Base-by-base conservation (phyloP, 106 monocot genomes). In the Gastrodia elata region DNA sequence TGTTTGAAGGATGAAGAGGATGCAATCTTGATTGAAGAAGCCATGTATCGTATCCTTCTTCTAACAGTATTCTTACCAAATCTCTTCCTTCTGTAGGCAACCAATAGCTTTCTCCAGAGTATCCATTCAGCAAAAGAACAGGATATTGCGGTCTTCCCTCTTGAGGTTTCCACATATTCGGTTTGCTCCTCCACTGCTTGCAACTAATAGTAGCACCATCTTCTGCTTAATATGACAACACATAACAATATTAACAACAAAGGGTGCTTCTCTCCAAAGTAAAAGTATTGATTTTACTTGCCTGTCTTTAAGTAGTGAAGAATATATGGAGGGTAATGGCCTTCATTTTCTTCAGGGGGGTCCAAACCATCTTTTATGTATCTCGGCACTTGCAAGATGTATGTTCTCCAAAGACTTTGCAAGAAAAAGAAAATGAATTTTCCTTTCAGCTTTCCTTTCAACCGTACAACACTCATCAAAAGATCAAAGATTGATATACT, bases 341-440 rank as follows among this genome's bases (percentile, higher is more conserved):
- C 41, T 26, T 68, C 38, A 33, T 10, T 74, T 20, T 42, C 16
- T 18, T 74, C 35, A 18, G 36, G n/a, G 32, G 9, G 37, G 22
- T 16, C 27, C 26, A 26, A 33, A 2, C 20, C 26, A 35, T 41
- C 30, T 68, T 77, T 18, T 13, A 2, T 39, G 24, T 58, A 46
- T 15, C 82, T 6, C 20, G 82, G 82, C 58, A 64, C 59, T 39
- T 82, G 82, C 15, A 59, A 73, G 24, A 82, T 74, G 43, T 82
- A 82, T 57, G 82, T 82, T 57, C 77, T 82, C 77, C 75, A 82
- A 37, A 82, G 37, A 49, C 82, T 82, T 77, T 68, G 67, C 52
- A 73, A 74, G 16, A 82, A 73, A 49, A 75, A 34, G 32, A 28
- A 25, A 57, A 77, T 36, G 58, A 82, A 82, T 22, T 73, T 68